phyloP scores from a whole-genome alignment of 2,329 filamentous ascomycete genomes.

The Thelonectria discophora region DNA sequence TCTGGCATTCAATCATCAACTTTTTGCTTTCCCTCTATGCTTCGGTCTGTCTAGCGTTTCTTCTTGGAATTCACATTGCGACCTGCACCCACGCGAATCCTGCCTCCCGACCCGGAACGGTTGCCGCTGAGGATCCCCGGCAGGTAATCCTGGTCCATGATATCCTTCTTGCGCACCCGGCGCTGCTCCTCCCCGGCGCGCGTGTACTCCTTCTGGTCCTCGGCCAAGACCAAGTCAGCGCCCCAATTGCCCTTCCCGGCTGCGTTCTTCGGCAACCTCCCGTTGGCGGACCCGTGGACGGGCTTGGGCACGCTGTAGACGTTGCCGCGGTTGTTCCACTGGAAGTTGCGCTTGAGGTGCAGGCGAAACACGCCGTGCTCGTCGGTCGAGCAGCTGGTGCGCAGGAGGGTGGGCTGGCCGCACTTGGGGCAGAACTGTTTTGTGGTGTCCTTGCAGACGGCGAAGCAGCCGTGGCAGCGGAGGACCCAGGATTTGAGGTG shows the following conservation, averaged over 20 bases:
- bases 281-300: conserved; percentile 80
- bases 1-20: conserved; percentile 19
- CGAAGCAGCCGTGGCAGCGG: conserved; percentile 94
- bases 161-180: conserved; percentile 75
- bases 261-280: conserved; percentile 72
- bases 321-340: conserved; percentile 94
- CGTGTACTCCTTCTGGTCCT: conserved; percentile 95
- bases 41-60: conserved; percentile 53
- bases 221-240: conserved; percentile 80
- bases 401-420: conserved; percentile 85
- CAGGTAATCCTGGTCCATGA: conserved; percentile 96
- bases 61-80: conserved; percentile 85
- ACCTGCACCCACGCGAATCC: conserved; percentile 84
- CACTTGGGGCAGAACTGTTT: conserved; percentile 95
- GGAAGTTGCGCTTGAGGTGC: conserved; percentile 92
- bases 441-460: conserved; percentile 80
- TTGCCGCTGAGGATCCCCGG: conserved; percentile 86
- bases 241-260: conserved; percentile 92
- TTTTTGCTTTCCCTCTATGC: conserved; percentile 4
- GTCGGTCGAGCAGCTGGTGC: conserved; percentile 87
- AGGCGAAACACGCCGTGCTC: conserved; percentile 81
- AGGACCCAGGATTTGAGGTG: conserved; percentile 89
- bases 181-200: conserved; percentile 70
- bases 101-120: conserved; percentile 69
- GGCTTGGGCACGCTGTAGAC: conserved; percentile 94